Base-by-base conservation (phyloP, 495 filamentous ascomycete genomes). In the Hypoxylon lenormandii region DNA sequence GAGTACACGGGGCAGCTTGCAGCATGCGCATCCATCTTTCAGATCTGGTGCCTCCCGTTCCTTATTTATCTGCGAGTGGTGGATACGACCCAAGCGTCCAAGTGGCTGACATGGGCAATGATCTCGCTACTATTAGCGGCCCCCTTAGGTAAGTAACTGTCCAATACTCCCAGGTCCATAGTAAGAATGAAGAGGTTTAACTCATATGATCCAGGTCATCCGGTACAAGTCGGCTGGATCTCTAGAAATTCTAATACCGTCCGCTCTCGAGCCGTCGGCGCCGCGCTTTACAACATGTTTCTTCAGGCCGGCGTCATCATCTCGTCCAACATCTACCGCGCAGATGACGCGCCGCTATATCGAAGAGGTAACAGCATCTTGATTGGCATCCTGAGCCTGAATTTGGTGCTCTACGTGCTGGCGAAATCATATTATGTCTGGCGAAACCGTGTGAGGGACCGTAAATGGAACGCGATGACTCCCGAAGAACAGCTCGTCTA, bases 221-320 rank as follows among this genome's bases (percentile, higher is more conserved):
- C 90, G 0, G 87, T 92, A 19, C 77, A 91, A 54, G 89, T 91
- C 2, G 89, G 84, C 8, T 88, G 88, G 81, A 87, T 87, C 16
- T 87, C 86, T 0, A 75, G 85, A 6, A 89, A 91, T 70, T 82
- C 88, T 0, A 88, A 88, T 11, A 83, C 85, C 0, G 89, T 92
- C 11, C 78, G 89, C 0, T 91, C 89, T 0, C 73, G 90, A 3
- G 87, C 89, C 4, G 86, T 92, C 15, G 84, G 83, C 3, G 84
- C 85, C 0, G 83, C 83, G 0, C 64, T 91, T 12, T 94, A 94
- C 74, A 93, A 93, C 73, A 92, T 93, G 90, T 82, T 78, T 38
- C 88, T 92, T 1, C 90, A 93, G 73, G 80, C 83, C 0, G 83
- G 82, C 26, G 88, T 81, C 15, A 88, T 92, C 50, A 85, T 91